Base-by-base conservation (phyloP, 805 yeast species). In the Scheffersomyces amazonensis region DNA sequence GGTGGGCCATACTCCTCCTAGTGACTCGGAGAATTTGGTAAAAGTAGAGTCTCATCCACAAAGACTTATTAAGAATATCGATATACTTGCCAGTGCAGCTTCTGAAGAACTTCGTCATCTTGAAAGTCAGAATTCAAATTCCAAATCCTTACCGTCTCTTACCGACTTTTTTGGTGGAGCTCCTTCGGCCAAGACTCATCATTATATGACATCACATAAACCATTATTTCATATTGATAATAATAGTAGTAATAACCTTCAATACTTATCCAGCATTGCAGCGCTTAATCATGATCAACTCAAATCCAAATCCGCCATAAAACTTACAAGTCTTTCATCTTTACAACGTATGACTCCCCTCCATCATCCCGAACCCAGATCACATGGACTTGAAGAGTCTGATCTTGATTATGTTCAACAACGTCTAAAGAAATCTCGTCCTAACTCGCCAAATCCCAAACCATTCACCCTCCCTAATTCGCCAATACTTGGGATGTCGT, bases 341-440 rank as follows among this genome's bases (percentile, higher is more conserved):
- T 56, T 81, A 37, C 85, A 80, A 52, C 67, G 81, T 52, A 76
- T 80, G 82, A 80, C 84, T 0, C 85, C 83, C 6, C 52, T 78
- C 19, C 55, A 69, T 27, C 40, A 56, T 36, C 48, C 46, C 9
- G 45, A 42, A 29, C 39, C 47, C 5, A 37, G 34, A 27, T 18
- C 36, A 16, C 47, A 44, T 17, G 35, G 47, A 7, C 51, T 62
- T 20, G 73, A 75, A 36, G 74, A 71, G 39, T 60, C 75, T 6
- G 78, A 74, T 42, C 53, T 75, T 35, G 78, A 71, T 38, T 70
- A 69, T 41, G 72, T 71, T 36, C 69, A 64, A 39, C 69, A 63
- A 39, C 55, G 66, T 29, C 58, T 66, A 37, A 75, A 75, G 49
- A 69, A 64, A 46, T 71, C 77, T 24, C 55, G 80, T 45, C 79